These are phyloP conservation scores for Aspergillus versicolor DNA, from an alignment of 2,329 filamentous ascomycete species.

Conservation along the genomic window DNA sequence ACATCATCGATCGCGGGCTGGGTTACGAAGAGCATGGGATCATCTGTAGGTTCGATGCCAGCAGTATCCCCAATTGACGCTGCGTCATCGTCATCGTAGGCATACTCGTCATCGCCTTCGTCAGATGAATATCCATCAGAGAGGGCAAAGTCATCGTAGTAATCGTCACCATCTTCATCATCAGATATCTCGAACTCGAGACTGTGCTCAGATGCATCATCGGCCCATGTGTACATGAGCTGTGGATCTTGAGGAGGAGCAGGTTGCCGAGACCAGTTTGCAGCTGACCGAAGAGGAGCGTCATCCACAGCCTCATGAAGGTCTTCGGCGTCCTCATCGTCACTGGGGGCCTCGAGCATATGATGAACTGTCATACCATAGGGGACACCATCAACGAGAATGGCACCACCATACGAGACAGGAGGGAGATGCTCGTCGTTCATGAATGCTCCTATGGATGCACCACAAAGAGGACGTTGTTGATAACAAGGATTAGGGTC, in stretches of 20 bases:
- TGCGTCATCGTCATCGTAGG: slow-evolving; percentile 57
- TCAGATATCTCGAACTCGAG: slow-evolving; percentile 55
- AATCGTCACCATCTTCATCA: slow-evolving; percentile 49
- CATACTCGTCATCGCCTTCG: slow-evolving; percentile 51
- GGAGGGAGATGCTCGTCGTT: slow-evolving; percentile 83
- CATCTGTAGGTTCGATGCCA: slow-evolving; percentile 72
- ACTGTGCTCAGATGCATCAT: slow-evolving; percentile 38
- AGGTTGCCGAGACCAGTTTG: slow-evolving; percentile 33
- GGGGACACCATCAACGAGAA: slow-evolving; percentile 78
- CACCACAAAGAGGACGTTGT: slow-evolving; percentile 74
- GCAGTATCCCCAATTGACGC: slow-evolving; percentile 70
- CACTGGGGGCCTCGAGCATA: slow-evolving; percentile 72
- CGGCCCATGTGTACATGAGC: slow-evolving; percentile 38
- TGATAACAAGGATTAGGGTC: slow-evolving; percentile 73
- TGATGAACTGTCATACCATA: slow-evolving; percentile 97
- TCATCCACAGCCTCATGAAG: slow-evolving; percentile 32
- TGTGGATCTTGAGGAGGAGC: slow-evolving; percentile 26
- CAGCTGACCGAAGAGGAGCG: slow-evolving; percentile 46
- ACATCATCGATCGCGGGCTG: slow-evolving; percentile 91
- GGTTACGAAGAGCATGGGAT: slow-evolving; percentile 77
- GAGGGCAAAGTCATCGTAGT: slow-evolving; percentile 45
- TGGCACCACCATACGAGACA: slow-evolving; percentile 84
- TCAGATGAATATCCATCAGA: slow-evolving; percentile 53
- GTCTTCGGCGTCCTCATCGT: slow-evolving; percentile 50
- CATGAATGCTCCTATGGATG: slow-evolving; percentile 88